Conservation (phyloP, 202 grass and related monocot species). For the Elaeis oleifera region DNA sequence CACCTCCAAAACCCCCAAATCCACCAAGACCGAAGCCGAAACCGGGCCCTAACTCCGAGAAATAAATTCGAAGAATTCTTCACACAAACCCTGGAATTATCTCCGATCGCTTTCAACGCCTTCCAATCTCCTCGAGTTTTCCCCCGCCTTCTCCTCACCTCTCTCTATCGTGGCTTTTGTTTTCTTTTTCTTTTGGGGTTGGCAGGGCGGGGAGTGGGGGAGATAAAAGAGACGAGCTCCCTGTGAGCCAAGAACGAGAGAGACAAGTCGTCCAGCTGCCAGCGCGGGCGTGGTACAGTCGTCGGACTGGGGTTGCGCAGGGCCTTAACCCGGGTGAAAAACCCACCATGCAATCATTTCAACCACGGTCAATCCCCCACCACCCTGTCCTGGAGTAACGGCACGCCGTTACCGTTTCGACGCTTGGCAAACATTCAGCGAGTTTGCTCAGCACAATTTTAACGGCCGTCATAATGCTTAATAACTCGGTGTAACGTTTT, state of each 20-base stretch:
- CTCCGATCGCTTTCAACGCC: too few species aligned
- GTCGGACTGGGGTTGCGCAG: too few species aligned
- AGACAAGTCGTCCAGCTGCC: neutral
- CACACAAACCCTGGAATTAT: too few species aligned
- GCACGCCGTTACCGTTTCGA: constrained; percentile 5
- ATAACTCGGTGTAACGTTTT: too few species aligned
- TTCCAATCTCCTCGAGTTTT: neutral
- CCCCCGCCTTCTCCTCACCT: constrained; percentile 1
- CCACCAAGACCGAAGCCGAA: neutral
- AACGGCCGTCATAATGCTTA: too few species aligned
- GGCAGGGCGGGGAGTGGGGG: neutral
- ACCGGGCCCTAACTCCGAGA: too few species aligned
- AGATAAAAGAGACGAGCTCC: constrained; percentile 5
- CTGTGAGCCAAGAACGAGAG: neutral
- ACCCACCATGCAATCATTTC: constrained; percentile 28
- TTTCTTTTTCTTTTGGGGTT: neutral
- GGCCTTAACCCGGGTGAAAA: constrained; percentile 25
- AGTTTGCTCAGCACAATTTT: too few species aligned
- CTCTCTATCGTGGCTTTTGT: neutral
- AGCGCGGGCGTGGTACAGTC: too few species aligned
- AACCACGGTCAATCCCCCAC: constrained; percentile 21
- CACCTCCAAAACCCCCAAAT: neutral
- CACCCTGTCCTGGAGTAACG: neutral
- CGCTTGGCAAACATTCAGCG: neutral
- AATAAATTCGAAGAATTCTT: too few species aligned